Base-by-base conservation (phyloP, 495 filamentous ascomycete genomes). In the Neurospora sublineolata region DNA sequence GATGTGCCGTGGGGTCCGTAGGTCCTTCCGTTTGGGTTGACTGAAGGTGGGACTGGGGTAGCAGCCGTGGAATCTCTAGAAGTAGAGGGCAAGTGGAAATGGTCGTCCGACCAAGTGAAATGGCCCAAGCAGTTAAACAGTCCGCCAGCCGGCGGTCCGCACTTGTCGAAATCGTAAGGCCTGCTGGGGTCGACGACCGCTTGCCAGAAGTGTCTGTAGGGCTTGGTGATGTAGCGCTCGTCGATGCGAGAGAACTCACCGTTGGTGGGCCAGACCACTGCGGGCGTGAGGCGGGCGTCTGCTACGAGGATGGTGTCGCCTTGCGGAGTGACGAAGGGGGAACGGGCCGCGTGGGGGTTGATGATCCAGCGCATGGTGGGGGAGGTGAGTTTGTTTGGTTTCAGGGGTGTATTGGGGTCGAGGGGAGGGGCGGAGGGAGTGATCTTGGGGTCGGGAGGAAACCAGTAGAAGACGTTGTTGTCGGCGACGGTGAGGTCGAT, bases 241-340 rank as follows among this genome's bases (percentile, higher is more conserved):
- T 89, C 87, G 72, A 89, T 87, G 30, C 87, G 83, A 9, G 84
- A 86, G 81, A 89, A 89, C 75, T 89, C 87, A 27, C 86, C 86
- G 69, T 82, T 85, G 7, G 82, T 83, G 3, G 77, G 75, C 75
- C 85, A 85, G 9, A 81, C 70, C 27, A 80, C 0, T 2, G 78
- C 69, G 18, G 82, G 77, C 42, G 70, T 73, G 12, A 83, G 76
- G 1, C 82, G 76, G 20, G 78, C 78, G 27, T 83, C 77, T 3
- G 81, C 77, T 6, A 78, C 71, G 30, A 72, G 74, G 1, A 78
- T 68, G 2, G 67, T 72, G 3, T 72, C 74, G 3, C 69, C 74
- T n/a, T 46, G 68, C 0, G 72, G 23, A 1, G 72, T 76, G 1
- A 70, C 46, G 18, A 71, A 70, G 0, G 71, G 69, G 10, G 76